Evolutionary conservation across 2,329 filamentous ascomycete species (phyloP).

Genomic region (Pestalotiopsis sp.): DNA sequence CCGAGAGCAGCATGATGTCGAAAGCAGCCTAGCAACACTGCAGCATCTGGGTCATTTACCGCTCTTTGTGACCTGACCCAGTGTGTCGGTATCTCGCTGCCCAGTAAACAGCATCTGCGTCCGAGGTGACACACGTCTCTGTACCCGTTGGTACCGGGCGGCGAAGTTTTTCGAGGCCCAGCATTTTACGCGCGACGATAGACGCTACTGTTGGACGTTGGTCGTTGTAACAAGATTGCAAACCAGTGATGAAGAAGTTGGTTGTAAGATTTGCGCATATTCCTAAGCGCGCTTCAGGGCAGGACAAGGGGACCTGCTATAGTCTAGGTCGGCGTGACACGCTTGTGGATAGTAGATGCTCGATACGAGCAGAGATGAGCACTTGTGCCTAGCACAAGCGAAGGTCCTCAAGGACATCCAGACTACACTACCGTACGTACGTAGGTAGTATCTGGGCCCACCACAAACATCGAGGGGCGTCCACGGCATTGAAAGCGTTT

Average conservation of each 20-base stretch:
- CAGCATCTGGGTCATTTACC: conserved; percentile 3
- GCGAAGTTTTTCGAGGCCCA: background rate
- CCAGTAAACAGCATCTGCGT: background rate
- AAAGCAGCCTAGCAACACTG: conserved; percentile 2
- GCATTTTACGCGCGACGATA: conserved; percentile 6
- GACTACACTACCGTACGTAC: background rate
- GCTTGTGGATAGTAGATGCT: background rate
- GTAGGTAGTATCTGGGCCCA: too few species aligned
- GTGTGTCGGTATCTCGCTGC: background rate
- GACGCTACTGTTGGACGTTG: background rate
- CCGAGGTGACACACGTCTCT: background rate
- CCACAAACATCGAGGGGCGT: background rate
- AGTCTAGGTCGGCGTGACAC: background rate
- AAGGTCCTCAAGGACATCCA: background rate
- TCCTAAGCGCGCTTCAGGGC: background rate
- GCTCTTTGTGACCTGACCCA: background rate
- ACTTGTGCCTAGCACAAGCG: background rate
- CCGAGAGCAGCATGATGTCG: background rate
- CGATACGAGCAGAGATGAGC: background rate
- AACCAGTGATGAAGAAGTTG: background rate
- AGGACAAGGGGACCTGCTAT: background rate
- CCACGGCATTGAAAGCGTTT: background rate
- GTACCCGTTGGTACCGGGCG: background rate
- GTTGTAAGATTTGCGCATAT: background rate
- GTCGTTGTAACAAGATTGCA: background rate